Evolutionary conservation across 1,284 basidiomycete genomes (phyloP), one percentile per base, ranked within the genome.

Genomic region (Puccinia triticina): DNA sequence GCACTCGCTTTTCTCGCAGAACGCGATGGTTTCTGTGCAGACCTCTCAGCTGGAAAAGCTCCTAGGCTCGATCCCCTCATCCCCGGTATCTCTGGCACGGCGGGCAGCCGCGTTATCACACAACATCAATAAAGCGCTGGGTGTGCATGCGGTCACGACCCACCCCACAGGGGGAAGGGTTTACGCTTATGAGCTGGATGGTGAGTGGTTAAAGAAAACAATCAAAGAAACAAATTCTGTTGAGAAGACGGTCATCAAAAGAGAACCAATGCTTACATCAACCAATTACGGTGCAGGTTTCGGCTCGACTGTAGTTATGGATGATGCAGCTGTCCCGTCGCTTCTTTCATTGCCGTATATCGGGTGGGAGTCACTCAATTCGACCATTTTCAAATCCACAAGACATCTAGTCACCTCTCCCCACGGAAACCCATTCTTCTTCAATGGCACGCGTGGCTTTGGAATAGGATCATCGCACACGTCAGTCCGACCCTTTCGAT

Each of bases 151-250:
- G 2, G 11, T 29, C 18, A 55, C 48, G 16, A n/a, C 43, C 16
- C 71, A 73, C 29, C 71, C 71, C 11, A 55, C 16, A 12, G 26
- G 43, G 26, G 84, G 84, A 10, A 67, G 80, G 14, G 84, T 86
- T 29, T 86, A 84, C 34, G 85, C 85, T 0, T 86, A 84, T 71
- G 85, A 86, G 74, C 83, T 86, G 43, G 85, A 86, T 81, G 85
- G 85, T 73, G 48, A 73, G 43, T 34, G 40, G 21, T 73, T 23
- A 40, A 50, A 23, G 12, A 50, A 50, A 73, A 73, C 21, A 29
- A 64, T 16, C 14, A 53, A 7, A 86, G 23, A 53, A n/a, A n/a
- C 4, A n/a, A 46, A 85, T 85, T 29, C 21, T 50, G 40, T 57
- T 43, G 26, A 40, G 48, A 59, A 57, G 40, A 83, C 21, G 21